Percentiles rank a stretch among this genome's conserved stretches.
Conservation (phyloP, 1,139 yeast species). For the Hanseniaspora uvarum region DNA sequence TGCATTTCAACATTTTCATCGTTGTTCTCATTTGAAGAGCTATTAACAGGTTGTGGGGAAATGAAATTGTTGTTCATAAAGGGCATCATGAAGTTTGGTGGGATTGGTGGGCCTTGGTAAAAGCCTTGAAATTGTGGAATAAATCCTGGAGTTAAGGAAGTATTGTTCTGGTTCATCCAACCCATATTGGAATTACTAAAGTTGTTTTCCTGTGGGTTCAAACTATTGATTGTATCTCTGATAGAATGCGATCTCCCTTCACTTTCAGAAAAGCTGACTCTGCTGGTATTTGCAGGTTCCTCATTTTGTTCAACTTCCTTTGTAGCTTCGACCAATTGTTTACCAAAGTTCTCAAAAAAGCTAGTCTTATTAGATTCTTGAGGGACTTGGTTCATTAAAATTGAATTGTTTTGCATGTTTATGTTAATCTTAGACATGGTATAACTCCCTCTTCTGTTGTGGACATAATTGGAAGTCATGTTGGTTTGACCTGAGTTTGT, state of each 20-base stretch:
- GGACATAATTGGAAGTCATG: neutral
- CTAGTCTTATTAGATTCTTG: conserved; percentile 21
- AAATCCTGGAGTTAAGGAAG: conserved; percentile 2
- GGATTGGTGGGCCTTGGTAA: neutral
- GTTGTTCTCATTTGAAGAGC: neutral
- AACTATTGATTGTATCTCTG: conserved; percentile 7
- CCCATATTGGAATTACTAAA: neutral
- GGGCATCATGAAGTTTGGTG: conserved; percentile 15
- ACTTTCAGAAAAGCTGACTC: conserved; percentile 12
- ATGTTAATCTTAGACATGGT: neutral
- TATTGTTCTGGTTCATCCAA: neutral
- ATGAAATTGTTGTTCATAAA: neutral
- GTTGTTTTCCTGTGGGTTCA: conserved; percentile 6
- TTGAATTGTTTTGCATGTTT: neutral
- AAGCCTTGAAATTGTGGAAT: conserved; percentile 4
- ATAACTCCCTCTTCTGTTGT: conserved; percentile 16
- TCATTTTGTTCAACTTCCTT: conserved; percentile 25
- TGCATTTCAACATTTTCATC: conserved; percentile 3
- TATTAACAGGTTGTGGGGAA: neutral
- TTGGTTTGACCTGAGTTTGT: neutral
- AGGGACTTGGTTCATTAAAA: conserved; percentile 9
- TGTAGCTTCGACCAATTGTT: conserved; percentile 30
- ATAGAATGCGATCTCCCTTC: conserved; percentile 16
- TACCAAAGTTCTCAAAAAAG: conserved; percentile 31
- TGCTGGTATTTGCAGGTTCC: neutral